These are phyloP conservation scores for Leishmania tropica DNA, from an alignment of 208 protist genomes.

Conservation along the genomic window DNA sequence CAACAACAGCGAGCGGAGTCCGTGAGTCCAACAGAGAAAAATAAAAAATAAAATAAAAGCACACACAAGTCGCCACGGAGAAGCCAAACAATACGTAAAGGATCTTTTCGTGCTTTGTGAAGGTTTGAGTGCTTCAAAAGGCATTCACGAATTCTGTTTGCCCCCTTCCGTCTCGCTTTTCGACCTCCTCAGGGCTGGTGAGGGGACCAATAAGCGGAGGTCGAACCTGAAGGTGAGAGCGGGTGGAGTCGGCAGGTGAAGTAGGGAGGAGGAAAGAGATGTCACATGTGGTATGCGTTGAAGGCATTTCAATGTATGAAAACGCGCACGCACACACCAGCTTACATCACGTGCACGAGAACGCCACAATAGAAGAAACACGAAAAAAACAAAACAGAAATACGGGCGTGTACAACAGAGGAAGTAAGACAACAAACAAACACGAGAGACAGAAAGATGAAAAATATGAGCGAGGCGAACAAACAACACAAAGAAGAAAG, in stretches of 20 bases:
- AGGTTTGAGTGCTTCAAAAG: conserved; percentile 12
- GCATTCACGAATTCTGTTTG: not conserved
- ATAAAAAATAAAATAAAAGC: not conserved
- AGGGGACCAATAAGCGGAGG: not conserved
- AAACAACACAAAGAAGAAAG: not conserved
- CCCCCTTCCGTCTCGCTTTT: not conserved
- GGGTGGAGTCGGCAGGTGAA: not conserved
- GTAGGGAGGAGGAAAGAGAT: not conserved
- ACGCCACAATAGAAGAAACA: conserved; percentile 8
- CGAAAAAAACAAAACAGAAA: not conserved
- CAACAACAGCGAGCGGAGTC: not conserved
- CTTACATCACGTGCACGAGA: conserved; percentile 6
- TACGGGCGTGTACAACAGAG: conserved; percentile 4
- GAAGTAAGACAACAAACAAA: conserved; percentile 13
- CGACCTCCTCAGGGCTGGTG: not conserved
- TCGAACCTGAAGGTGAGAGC: not conserved
- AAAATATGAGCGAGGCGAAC: conserved; percentile 14
- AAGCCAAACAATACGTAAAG: not conserved
- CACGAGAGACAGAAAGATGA: not conserved
- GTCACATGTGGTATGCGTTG: not conserved
- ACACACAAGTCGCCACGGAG: not conserved
- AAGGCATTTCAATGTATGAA: not conserved
- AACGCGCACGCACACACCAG: not conserved
- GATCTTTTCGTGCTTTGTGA: not conserved
- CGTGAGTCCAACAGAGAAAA: not conserved